A percentile compares a stretch with the other conserved stretches of the same genome.
These are phyloP conservation scores for Suillus occidentalis DNA, from an alignment of 768 basidiomycete genomes.

Conservation along the genomic window DNA sequence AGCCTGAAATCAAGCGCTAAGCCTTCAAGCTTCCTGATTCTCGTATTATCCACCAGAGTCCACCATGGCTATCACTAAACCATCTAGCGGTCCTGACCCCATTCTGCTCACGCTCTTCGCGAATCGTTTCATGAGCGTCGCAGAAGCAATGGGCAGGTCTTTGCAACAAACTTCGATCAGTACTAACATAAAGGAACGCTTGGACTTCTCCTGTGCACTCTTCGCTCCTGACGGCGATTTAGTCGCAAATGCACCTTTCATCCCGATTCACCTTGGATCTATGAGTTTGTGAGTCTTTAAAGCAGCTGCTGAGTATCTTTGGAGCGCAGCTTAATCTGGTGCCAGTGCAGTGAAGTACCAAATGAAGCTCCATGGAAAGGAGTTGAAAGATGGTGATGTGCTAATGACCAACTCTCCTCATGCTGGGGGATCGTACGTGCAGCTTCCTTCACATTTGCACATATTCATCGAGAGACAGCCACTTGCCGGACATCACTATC, in stretches of 20 bases:
- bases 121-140: slow-evolving; percentile 97
- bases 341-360: slow-evolving; percentile 84
- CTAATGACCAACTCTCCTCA: slow-evolving; percentile 90
- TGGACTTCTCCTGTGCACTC: slow-evolving; percentile 93
- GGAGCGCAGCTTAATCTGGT: neutral
- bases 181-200: slow-evolving; percentile 94
- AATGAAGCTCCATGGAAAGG: slow-evolving; percentile 71
- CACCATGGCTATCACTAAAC: slow-evolving; percentile 2
- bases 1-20: neutral
- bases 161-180: slow-evolving; percentile 87
- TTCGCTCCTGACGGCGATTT: slow-evolving; percentile 94
- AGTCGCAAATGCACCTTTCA: slow-evolving; percentile 92
- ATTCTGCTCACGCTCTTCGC: slow-evolving; percentile 90
- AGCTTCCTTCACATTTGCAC: slow-evolving; percentile 14
- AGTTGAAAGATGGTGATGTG: slow-evolving; percentile 87
- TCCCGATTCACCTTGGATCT: slow-evolving; percentile 82
- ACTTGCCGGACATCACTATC: slow-evolving; percentile 87
- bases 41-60: slow-evolving; percentile 17
- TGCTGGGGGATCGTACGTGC: slow-evolving; percentile 81
- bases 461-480: slow-evolving; percentile 34
- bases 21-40: neutral
- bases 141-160: slow-evolving; percentile 92
- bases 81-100: slow-evolving; percentile 64
- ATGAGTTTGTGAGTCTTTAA: slow-evolving; percentile 78
- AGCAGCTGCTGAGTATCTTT: neutral